Evolutionary conservation across 2,329 filamentous ascomycete genomes (phyloP), one percentile per base, ranked within the genome.

Genomic region (Penicillium psychrosexuale): DNA sequence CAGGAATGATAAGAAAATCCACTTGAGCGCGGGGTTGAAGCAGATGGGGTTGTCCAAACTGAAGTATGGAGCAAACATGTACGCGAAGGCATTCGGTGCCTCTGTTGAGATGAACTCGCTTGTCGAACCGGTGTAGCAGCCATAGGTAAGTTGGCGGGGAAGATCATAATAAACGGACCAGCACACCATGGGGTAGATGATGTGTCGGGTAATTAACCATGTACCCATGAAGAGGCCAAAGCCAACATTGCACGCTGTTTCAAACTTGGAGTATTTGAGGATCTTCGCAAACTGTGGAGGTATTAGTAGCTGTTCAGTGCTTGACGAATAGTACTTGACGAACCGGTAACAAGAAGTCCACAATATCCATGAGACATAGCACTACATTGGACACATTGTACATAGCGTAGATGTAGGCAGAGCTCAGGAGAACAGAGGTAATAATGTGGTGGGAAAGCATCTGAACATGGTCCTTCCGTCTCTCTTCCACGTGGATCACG

Each of bases 391-490:
- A 93, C 28, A 96, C 90, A 44, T 89, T 88, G 53, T 88, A 95
- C 69, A 91, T 86, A 69, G 93, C 87, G 72, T 95, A 96, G 62
- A 86, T 84, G 72, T 97, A 97, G 61, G 89, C 93, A 31, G 86
- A 82, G 54, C 86, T 85, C 61, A 99, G 86, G 42, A 99, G 84
- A 5, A 80, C 78, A 67, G 87, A 90, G 19, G 94, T 99, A 70
- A 97, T 86, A 69, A 97, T 84, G 76, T 99, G 94, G 73, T 97
- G 94, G 17, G 85, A 87, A 63, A 97, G 85, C 94, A 97, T 97
- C 75, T 97, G 93, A 78, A 85, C 89, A 75, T 97, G 88, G 67
- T 99, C 94, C 77, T 97, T 97, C 67, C 94, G 84, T 62, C 89
- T 85, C 75, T 95, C 90, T 75, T 99, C 94, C 57, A 97, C 91